Percentiles rank a stretch among this genome's conserved stretches.
Conservation (phyloP, 2,329 filamentous ascomycete genomes). For the Fusarium sp. region DNA sequence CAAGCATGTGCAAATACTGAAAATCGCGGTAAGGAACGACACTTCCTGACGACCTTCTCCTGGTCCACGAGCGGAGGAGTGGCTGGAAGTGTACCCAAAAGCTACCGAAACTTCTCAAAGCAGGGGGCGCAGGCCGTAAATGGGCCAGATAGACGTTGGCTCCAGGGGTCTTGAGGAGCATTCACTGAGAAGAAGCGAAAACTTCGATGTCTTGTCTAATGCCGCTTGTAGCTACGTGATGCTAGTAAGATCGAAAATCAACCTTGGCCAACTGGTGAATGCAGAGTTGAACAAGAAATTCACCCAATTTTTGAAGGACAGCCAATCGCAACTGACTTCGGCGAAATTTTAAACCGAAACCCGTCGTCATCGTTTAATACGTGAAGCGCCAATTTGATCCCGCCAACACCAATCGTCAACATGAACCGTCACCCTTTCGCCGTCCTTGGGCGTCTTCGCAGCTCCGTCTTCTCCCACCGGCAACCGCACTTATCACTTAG, state of each 20-base stretch:
- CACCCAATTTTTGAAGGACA: not conserved
- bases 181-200: not conserved
- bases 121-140: not conserved
- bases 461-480: not conserved
- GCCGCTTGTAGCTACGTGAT: not conserved
- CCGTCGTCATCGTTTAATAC: not conserved
- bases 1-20: not conserved
- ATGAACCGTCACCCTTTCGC: not conserved
- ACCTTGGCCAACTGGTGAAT: not conserved
- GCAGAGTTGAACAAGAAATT: not conserved
- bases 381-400: not conserved
- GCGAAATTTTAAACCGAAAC: not conserved
- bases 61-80: slow-evolving; percentile 39
- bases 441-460: not conserved
- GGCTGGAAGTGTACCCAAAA: slow-evolving; percentile 14
- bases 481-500: not conserved
- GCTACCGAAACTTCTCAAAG: not conserved
- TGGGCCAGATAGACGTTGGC: not conserved
- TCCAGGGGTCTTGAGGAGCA: not conserved
- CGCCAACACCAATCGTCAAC: not conserved
- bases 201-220: not conserved
- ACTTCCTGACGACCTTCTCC: slow-evolving; percentile 31
- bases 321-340: not conserved
- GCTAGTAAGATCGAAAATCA: not conserved
- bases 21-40: slow-evolving; percentile 23